These are phyloP conservation scores for Cenococcum geophilum DNA, from an alignment of 495 filamentous ascomycete species.

Conservation along the genomic window DNA sequence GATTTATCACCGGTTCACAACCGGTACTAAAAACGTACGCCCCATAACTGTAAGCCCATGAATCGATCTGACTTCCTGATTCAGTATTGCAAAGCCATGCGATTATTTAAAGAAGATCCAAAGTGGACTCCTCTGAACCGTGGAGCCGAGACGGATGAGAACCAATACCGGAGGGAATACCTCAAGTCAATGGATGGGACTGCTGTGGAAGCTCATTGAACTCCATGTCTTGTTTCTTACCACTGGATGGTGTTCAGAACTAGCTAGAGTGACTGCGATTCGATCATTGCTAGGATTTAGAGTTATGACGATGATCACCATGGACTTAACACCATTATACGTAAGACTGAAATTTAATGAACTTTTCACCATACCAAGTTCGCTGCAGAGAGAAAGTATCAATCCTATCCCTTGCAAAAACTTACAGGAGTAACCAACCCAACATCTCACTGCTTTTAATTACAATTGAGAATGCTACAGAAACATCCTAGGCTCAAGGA, in stretches of 20 bases:
- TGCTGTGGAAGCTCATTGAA: not conserved
- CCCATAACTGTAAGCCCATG: not conserved
- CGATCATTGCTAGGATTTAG: not conserved
- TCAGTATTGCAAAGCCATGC: conserved; percentile 92
- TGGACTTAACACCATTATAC: no score
- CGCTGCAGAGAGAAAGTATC: no score
- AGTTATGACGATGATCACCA: no score
- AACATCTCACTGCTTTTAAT: no score
- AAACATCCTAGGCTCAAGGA: no score
- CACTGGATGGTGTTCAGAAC: not conserved
- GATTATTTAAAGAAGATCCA: conserved; percentile 96
- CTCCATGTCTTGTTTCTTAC: not conserved
- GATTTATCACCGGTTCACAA: conserved; percentile 6
- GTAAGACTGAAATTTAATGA: no score
- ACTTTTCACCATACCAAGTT: no score
- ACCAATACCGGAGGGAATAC: conserved; percentile 72
- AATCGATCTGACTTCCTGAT: not conserved
- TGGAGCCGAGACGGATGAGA: conserved; percentile 67
- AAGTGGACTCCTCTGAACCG: conserved; percentile 97
- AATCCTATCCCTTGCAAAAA: no score
- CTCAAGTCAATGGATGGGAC: conserved; percentile 40
- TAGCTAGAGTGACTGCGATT: not conserved
- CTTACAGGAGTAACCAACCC: no score
- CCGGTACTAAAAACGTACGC: not conserved
- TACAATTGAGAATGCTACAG: no score